Percentiles rank a stretch among this genome's conserved stretches.
Conservation (phyloP, 75 land plant genomes). For the Adiantum capillusveneris region DNA sequence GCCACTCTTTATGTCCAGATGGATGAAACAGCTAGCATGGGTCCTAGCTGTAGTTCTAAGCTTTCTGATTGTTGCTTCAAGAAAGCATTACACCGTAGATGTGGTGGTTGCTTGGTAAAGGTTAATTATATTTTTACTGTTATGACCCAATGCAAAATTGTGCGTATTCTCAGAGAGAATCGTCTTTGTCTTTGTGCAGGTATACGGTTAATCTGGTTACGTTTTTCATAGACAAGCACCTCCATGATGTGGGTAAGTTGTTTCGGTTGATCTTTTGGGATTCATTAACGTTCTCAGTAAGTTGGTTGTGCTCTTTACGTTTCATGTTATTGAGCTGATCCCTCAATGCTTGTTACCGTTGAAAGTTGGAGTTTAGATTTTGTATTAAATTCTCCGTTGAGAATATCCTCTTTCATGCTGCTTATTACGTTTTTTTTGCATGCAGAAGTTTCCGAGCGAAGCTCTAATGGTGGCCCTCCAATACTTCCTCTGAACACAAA, state of each 20-base stretch:
- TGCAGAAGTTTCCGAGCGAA: constrained; percentile 59
- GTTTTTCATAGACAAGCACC: constrained; percentile 65
- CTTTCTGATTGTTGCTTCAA: constrained; percentile 78
- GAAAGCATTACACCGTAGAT: constrained; percentile 94
- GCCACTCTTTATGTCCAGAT: constrained; percentile 34
- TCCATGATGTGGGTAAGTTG: constrained; percentile 51
- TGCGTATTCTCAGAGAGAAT: no score
- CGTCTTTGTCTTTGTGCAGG: constrained; percentile 33
- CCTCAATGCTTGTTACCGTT: no score
- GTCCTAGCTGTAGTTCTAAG: constrained; percentile 51
- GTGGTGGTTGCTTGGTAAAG: constrained; percentile 91
- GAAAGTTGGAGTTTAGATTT: no score
- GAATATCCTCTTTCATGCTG: no score
- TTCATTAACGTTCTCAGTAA: no score
- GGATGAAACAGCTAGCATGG: constrained; percentile 76
- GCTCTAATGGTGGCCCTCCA: constrained; percentile 15
- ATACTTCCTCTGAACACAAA: constrained; percentile 49
- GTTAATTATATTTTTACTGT: no score
- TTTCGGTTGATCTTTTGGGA: background rate
- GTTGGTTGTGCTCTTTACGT: no score
- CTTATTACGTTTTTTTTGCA: background rate
- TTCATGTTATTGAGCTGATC: no score
- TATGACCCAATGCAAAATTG: no score
- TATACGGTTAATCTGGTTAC: constrained; percentile 88
- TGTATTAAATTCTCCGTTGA: no score